phyloP scores from a whole-genome alignment of 2,329 filamentous ascomycete genomes.

The Corynespora cassiicola region DNA sequence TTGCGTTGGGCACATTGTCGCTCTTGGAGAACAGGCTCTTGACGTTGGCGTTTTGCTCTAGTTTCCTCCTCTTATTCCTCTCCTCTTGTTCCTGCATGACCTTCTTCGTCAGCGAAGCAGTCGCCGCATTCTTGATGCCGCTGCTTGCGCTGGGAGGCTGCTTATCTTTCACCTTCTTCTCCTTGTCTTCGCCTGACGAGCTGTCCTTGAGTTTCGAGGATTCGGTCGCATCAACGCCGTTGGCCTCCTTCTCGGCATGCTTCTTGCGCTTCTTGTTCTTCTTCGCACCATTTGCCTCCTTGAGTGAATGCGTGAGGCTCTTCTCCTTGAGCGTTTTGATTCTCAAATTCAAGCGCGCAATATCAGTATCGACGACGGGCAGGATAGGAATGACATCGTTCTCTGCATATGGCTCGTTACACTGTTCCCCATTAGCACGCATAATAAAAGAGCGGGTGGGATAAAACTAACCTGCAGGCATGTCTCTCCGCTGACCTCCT shows the following conservation, averaged over 20 bases:
- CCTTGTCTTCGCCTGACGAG: conserved; percentile 29
- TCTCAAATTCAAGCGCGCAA: conserved; percentile 70
- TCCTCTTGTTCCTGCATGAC: conserved; percentile 88
- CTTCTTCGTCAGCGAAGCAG: conserved; percentile 83
- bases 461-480: conserved; percentile 60
- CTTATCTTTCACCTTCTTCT: conserved; percentile 19
- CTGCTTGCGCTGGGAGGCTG: conserved; percentile 28
- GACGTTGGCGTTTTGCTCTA: conserved; percentile 62
- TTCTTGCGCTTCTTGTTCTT: conserved; percentile 87
- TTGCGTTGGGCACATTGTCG: conserved; percentile 39
- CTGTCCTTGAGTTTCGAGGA: conserved; percentile 10
- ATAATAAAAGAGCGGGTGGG: no score
- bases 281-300: conserved; percentile 72
- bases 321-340: conserved; percentile 72
- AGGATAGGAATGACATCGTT: conserved; percentile 86
- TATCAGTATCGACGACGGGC: conserved; percentile 72
- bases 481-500: conserved; percentile 73
- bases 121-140: conserved; percentile 87
- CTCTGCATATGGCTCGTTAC: conserved; percentile 73
- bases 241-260: conserved; percentile 60
- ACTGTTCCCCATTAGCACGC: conserved; percentile 57
- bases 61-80: conserved; percentile 77
- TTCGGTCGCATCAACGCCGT: conserved; percentile 25
- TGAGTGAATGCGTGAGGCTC: conserved; percentile 84
- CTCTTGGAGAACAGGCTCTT: conserved; percentile 54